A percentile compares a stretch with the other conserved stretches of the same genome.
Conservation (phyloP, 2,329 filamentous ascomycete species). For the Sporothrix humicola region DNA sequence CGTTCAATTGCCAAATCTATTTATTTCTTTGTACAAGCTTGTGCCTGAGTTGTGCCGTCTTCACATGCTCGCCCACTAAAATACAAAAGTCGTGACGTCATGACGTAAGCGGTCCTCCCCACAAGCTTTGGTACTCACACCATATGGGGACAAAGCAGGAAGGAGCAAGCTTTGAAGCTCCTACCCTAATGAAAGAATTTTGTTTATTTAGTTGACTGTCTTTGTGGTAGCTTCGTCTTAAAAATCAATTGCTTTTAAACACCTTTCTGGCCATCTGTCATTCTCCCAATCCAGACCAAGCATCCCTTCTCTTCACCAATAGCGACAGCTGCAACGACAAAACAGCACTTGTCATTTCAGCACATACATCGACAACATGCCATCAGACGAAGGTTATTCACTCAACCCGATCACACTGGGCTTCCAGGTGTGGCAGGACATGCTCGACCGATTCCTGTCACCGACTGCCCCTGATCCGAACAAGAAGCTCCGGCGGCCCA, state of each 20-base stretch:
- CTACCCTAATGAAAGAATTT: neutral
- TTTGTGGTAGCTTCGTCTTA: neutral
- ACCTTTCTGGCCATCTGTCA: neutral
- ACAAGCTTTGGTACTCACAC: neutral
- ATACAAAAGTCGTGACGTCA: slow-evolving; percentile 15
- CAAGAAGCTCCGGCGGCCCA: slow-evolving; percentile 63
- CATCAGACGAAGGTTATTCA: slow-evolving; percentile 18
- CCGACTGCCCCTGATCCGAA: slow-evolving; percentile 69
- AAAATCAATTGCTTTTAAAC: neutral
- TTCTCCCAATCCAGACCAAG: no score
- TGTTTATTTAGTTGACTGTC: neutral
- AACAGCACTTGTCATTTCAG: neutral
- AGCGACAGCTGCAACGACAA: neutral
- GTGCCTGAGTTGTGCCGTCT: slow-evolving; percentile 8
- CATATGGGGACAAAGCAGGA: slow-evolving; percentile 3
- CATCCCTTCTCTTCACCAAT: neutral
- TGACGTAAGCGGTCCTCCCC: neutral
- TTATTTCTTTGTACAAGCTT: neutral
- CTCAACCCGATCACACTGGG: slow-evolving; percentile 62
- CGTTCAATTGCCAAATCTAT: neutral
- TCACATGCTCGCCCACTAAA: slow-evolving; percentile 16
- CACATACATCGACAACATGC: neutral
- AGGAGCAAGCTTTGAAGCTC: slow-evolving; percentile 9
- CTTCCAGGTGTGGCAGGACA: slow-evolving; percentile 69
- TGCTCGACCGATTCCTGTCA: slow-evolving; percentile 69